Percentiles rank a stretch among this genome's conserved stretches.
Conservation (phyloP, 2,329 filamentous ascomycete genomes). For the Cephalotrichum gorgonifer region DNA sequence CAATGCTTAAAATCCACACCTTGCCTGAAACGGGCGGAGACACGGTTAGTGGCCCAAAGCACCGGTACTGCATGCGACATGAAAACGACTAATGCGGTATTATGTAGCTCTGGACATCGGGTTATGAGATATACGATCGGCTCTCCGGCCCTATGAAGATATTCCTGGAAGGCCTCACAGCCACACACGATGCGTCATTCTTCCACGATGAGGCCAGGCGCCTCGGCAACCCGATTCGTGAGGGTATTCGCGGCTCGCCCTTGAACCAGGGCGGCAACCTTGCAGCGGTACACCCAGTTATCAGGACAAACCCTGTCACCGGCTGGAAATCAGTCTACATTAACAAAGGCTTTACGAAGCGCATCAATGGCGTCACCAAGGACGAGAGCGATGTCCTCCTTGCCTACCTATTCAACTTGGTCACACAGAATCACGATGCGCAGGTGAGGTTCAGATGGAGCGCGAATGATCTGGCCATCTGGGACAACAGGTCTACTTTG, state of each 20-base stretch:
- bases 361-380: conserved; percentile 42
- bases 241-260: conserved; percentile 38
- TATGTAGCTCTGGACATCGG: conserved; percentile 52
- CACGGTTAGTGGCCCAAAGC: conserved; percentile 25
- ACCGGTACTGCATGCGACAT: background rate
- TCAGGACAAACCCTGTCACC: conserved; percentile 50
- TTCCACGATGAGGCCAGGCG: conserved; percentile 38
- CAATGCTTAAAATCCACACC: conserved; percentile 41
- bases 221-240: conserved; percentile 33
- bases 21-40: conserved; percentile 41
- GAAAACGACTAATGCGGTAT: background rate
- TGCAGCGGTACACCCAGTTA: conserved; percentile 38
- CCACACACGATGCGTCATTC: conserved; percentile 37
- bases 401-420: conserved; percentile 33
- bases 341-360: conserved; percentile 39
- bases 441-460: conserved; percentile 45
- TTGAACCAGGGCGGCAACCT: conserved; percentile 45
- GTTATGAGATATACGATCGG: conserved; percentile 57
- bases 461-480: conserved; percentile 31
- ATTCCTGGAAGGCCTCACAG: conserved; percentile 50
- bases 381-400: conserved; percentile 44
- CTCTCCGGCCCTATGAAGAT: conserved; percentile 43
- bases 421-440: conserved; percentile 44
- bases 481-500: conserved; percentile 22
- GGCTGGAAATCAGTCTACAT: conserved; percentile 46